These are phyloP conservation scores for Arabidopsis hybrid DNA, from an alignment of 441 rosid genomes.

Conservation along the genomic window DNA sequence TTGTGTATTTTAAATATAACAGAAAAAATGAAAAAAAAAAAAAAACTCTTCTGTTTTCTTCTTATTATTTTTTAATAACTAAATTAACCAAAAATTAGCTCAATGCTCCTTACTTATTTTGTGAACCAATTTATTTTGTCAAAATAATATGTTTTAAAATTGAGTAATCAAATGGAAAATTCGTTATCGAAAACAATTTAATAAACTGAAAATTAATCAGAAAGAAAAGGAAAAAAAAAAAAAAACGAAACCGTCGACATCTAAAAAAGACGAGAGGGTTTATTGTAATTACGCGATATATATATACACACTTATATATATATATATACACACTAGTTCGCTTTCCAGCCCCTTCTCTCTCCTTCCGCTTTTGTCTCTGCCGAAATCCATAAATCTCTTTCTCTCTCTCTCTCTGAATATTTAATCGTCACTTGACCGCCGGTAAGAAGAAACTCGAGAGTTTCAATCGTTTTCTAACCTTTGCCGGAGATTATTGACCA, in stretches of 20 bases:
- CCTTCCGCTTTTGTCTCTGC: conserved; percentile 41
- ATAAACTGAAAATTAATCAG: neutral
- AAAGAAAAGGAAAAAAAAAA: neutral
- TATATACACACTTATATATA: neutral
- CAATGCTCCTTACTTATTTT: no score
- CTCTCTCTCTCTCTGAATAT: conserved; percentile 15
- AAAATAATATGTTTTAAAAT: no score
- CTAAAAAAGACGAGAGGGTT: conserved; percentile 40
- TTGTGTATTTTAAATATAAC: no score
- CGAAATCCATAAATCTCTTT: conserved; percentile 36
- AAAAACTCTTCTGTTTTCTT: no score
- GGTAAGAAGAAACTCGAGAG: conserved; percentile 22
- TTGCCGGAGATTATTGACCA: conserved; percentile 7
- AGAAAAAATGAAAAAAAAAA: no score
- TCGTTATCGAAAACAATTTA: no score
- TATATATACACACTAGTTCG: conserved; percentile 30
- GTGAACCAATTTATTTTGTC: no score
- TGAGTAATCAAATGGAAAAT: no score
- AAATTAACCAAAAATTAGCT: no score
- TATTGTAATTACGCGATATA: conserved; percentile 34
- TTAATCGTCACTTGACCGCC: conserved; percentile 29
- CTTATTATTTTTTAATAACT: no score
- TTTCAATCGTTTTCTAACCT: neutral
- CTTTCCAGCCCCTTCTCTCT: conserved; percentile 44
- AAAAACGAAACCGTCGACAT: conserved; percentile 47